Base-by-base conservation (phyloP, 257 asterid species). In the Solanum sejunctum region DNA sequence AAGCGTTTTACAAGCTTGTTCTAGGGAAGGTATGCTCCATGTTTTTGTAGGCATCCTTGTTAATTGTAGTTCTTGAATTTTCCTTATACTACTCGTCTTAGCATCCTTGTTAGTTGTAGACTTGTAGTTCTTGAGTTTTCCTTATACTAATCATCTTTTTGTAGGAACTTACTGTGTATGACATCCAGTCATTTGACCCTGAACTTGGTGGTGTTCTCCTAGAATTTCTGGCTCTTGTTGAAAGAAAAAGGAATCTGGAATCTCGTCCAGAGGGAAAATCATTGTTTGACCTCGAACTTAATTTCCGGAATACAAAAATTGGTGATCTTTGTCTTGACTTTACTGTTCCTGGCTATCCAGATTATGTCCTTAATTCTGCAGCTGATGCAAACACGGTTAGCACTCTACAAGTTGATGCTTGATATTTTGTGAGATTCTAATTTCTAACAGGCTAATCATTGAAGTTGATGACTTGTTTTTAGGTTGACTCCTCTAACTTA, bases 271-370 rank as follows among this genome's bases (percentile, higher is more conserved):
- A 75, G 26, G 94, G 85, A 79, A 86, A 85, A 43, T 86, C 89
- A 26, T 83, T 83, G 7, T 64, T 61, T 18, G 88, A 89, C 80
- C 51, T 82, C 87, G 92, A 91, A 51, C 75, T 92, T 80, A 84
- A 84, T 86, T 92, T 91, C 87, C 90, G 87, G 28, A 86, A 83
- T 86, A 89, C 94, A 47, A 93, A 88, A 90, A 92, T 97, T 28
- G 98, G 93, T 90, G 99, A 97, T 88, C 94, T 97, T 83, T 94
- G 93, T 92, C 96, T 97, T 87, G 99, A 94, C 89, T 97, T 93
- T 86, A 86, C 92, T 67, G 93, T 97, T 89, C 99, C 99, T n/a
- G 98, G 99, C 26, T 93, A 94, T 89, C 98, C 96, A 45, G 98
- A 97, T 88, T 97, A 94, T 84, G 86, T 83, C 81, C 91, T 91